Evolutionary conservation across 2,329 filamentous ascomycete genomes (phyloP), one percentile per base, ranked within the genome.

Genomic region (Hymenoscyphus linearis): DNA sequence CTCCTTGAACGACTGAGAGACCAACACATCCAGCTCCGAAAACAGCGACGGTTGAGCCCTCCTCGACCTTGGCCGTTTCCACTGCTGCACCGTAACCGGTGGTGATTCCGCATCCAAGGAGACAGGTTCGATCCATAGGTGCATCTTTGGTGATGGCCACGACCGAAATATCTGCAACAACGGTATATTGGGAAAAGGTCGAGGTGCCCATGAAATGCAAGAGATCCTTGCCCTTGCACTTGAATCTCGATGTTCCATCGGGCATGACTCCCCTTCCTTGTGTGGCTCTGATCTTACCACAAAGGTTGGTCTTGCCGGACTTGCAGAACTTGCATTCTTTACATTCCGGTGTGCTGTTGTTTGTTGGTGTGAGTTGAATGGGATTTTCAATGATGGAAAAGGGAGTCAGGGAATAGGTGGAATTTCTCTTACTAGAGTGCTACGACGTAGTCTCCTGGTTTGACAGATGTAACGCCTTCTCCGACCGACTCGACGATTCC

Each of bases 201-300:
- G 93, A 97, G 60, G 91, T 96, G 72, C 95, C 95, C 95, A 99
- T 99, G 82, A 98, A 99, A 81, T 98, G 95, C 62, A 98, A 86
- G 64, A 99, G 84, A 71, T 96, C 90, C 80, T 97, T 88, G 77
- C 95, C 95, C 78, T 93, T 95, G 83, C 88, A 92, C 78, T 85
- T 91, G 86, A 98, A 97, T 72, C 95, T 90, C 61, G 89, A 89
- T 68, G 93, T 98, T 71, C 93, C 93, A 76, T 99, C 95, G 61
- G 95, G 95, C 93, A 99, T 96, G 69, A 97, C 85, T 73, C 95
- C 95, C 77, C 87, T 89, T 71, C 95, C 95, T 80, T 99, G 95
- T 52, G 95, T 98, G 53, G 91, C 91, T 72, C 95, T 89, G 78
- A 99, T 99, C 86, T 98, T 98, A 76, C 95, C 95, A 80, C 93